These are phyloP conservation scores for Stylonectria norvegica DNA, from an alignment of 2,329 filamentous ascomycete genomes.

Conservation along the genomic window DNA sequence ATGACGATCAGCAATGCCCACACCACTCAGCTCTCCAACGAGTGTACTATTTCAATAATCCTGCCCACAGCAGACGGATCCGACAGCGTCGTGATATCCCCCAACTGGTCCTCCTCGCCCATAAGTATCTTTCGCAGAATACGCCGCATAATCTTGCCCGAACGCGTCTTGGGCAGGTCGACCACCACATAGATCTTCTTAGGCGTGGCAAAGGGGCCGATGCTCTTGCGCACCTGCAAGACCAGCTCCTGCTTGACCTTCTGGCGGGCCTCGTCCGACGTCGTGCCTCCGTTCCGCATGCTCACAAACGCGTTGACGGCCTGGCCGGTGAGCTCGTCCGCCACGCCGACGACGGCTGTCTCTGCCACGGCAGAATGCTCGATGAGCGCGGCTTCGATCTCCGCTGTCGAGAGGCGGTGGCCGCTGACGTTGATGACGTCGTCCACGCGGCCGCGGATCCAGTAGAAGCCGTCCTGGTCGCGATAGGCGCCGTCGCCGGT, in stretches of 20 bases:
- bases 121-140: conserved; percentile 91
- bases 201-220: conserved; percentile 88
- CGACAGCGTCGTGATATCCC: conserved; percentile 83
- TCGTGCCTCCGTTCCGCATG: conserved; percentile 53
- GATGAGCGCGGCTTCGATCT: conserved; percentile 90
- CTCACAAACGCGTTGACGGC: conserved; percentile 90
- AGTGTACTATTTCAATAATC: conserved; percentile 61
- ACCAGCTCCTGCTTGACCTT: conserved; percentile 68
- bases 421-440: conserved; percentile 96
- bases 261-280: conserved; percentile 64
- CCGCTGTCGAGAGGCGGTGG: conserved; percentile 89
- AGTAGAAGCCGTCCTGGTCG: conserved; percentile 95
- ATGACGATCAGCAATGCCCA: too few species aligned
- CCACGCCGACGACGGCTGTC: conserved; percentile 84
- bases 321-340: conserved; percentile 88
- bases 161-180: conserved; percentile 89
- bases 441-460: conserved; percentile 93
- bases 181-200: conserved; percentile 84
- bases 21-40: too few species aligned
- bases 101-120: conserved; percentile 88
- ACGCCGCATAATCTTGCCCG: conserved; percentile 94
- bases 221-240: conserved; percentile 86
- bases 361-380: conserved; percentile 84
- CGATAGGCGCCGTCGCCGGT: conserved; percentile 86
- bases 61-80: conserved; percentile 81